Base-by-base conservation (phyloP, 805 yeast genomes). In the Maudiozyma barnettii region DNA sequence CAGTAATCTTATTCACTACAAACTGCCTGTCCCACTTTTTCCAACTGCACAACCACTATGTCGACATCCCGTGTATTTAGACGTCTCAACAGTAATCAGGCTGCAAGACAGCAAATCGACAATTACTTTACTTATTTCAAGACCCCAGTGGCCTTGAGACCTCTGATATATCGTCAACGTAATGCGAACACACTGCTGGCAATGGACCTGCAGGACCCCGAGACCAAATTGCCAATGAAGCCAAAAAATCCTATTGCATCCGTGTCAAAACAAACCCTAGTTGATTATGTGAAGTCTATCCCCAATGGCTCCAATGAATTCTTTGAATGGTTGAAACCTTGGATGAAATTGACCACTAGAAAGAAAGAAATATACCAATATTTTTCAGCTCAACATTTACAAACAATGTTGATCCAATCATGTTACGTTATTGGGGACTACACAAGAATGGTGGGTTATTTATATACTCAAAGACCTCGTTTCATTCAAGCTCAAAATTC, bases 81-180 rank as follows among this genome's bases (percentile, higher is more conserved):
- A 20, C 20, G 40, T 13, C 22, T 37, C 20, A 37, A 37, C 22
- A 37, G 40, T 21, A 19, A 14, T 37, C 12, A 10, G 21, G 40
- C 45, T n/a, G 41, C 67, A 5, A 57, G 51, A 39, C 55, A 51
- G 33, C 56, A 58, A 49, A 50, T 70, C n/a, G 60, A 61, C 2
- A 55, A 64, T 0, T 68, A 59, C 46, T 60, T 65, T 45, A 53
- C 56, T 19, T 71, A 64, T 51, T 63, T 64, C 53, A 59, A 59
- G 36, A 66, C 72, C 2, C 57, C 61, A 26, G 60, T 55, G 39
- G 48, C 57, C 2, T 44, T 68, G 29, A 68, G 66, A 56, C 70
- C 72, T 5, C 57, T 64, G 41, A 66, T 71, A 22, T 71, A 71
- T 54, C 66, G 73, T 54, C 65, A 67, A 35, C 68, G 62, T 46